Conservation (phyloP, 176 grass and related monocot species). For the Bothriochloa decipiens region DNA sequence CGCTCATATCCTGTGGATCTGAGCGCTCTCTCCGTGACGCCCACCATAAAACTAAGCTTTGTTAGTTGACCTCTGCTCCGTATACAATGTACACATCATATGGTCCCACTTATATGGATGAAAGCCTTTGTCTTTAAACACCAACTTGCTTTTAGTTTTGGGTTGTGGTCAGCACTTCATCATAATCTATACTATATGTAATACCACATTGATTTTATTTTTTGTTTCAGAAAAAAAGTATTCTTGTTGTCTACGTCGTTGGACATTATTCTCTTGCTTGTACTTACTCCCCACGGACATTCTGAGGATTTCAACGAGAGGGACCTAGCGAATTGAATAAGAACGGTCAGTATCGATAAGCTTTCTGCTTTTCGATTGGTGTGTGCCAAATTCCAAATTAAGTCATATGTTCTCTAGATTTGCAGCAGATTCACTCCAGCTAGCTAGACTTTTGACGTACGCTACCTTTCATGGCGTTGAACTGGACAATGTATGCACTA, state of each 20-base stretch:
- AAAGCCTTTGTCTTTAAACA: conserved; percentile 15
- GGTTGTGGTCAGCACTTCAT: conserved; percentile 36
- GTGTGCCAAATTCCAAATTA: not conserved
- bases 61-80: conserved; percentile 55
- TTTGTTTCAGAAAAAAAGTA: not conserved
- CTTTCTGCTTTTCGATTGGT: not conserved
- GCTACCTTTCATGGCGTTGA: too few species aligned
- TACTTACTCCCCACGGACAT: conserved; percentile 24
- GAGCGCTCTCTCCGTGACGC: conserved; percentile 43
- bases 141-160: conserved; percentile 17
- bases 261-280: conserved; percentile 29
- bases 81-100: not conserved
- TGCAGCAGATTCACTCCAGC: too few species aligned
- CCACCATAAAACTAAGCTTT: conserved; percentile 40
- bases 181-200: conserved; percentile 13
- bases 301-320: conserved; percentile 13
- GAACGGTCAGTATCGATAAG: not conserved
- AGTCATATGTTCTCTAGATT: too few species aligned
- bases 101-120: not conserved
- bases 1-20: conserved; percentile 56
- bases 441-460: too few species aligned
- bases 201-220: not conserved
- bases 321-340: not conserved
- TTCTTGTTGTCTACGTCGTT: conserved; percentile 20
- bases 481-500: too few species aligned